Evolutionary conservation across 2,329 filamentous ascomycete genomes (phyloP).

Genomic region (Arthrinium phaeospermum): DNA sequence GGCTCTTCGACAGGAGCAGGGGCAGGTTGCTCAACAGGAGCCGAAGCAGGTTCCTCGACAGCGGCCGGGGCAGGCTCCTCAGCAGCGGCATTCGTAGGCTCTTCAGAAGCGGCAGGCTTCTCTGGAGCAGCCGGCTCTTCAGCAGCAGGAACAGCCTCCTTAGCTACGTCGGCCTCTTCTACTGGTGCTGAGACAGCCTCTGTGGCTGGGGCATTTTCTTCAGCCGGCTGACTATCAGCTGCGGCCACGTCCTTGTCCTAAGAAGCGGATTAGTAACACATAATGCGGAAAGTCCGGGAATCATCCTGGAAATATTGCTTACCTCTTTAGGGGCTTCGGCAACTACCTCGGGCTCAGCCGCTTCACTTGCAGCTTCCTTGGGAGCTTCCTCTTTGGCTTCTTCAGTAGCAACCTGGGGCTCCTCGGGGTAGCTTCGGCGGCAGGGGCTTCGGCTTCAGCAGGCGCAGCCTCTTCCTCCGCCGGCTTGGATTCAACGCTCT

Average conservation of each 20-base stretch:
- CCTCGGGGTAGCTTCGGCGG: not conserved
- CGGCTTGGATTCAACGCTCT: not conserved
- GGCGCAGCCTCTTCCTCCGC: not conserved
- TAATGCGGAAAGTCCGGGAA: slow-evolving; percentile 1
- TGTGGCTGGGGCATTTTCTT: not conserved
- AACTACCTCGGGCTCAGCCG: slow-evolving; percentile 24
- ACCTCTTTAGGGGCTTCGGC: slow-evolving; percentile 23
- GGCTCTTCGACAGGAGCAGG: not conserved
- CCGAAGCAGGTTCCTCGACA: not conserved
- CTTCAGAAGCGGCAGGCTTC: not conserved
- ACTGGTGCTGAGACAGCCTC: not conserved
- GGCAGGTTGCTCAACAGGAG: not conserved
- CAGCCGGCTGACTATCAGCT: slow-evolving; percentile 20
- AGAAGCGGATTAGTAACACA: not conserved
- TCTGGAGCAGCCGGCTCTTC: not conserved
- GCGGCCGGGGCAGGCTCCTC: not conserved
- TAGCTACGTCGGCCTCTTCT: slow-evolving; percentile 12
- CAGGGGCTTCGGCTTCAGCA: not conserved
- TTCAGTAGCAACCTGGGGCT: not conserved
- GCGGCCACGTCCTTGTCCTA: slow-evolving; percentile 22
- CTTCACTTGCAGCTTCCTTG: slow-evolving; percentile 20
- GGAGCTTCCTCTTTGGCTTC: slow-evolving; percentile 19
- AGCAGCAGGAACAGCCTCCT: slow-evolving; percentile 21
- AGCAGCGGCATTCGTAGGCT: slow-evolving; percentile 16
- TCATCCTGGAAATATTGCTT: slow-evolving; percentile 9